Evolutionary conservation across 352 stramenopile genomes (phyloP).

Genomic region (Globisporangium mamillatum): DNA sequence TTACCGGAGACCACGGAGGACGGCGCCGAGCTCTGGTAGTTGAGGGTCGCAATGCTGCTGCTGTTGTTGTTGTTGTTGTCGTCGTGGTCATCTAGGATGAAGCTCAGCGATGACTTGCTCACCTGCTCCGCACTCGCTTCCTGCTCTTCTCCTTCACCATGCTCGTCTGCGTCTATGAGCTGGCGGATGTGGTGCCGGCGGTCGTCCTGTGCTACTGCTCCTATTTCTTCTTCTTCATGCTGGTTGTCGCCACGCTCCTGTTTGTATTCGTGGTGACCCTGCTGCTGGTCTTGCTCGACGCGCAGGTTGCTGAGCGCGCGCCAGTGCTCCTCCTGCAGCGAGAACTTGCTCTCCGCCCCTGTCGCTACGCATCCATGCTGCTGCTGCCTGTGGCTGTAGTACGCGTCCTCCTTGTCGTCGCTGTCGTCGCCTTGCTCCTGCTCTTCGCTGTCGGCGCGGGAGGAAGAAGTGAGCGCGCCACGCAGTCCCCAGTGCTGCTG

Average conservation of each 20-base stretch:
- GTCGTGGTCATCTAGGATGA: constrained; percentile 65
- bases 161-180: not conserved
- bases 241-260: constrained; percentile 14
- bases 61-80: constrained; percentile 18
- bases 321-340: constrained; percentile 33
- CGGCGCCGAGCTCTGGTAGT: constrained; percentile 19
- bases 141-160: constrained; percentile 12
- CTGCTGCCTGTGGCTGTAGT: not conserved
- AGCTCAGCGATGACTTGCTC: constrained; percentile 70
- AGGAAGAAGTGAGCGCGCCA: not conserved
- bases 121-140: constrained; percentile 13
- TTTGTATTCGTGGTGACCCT: constrained; percentile 9
- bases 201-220: constrained; percentile 16
- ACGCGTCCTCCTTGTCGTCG: not conserved
- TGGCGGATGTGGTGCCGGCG: not conserved
- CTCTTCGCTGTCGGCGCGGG: constrained; percentile 1
- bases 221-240: not conserved
- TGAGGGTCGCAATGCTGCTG: constrained; percentile 12
- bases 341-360: constrained; percentile 3
- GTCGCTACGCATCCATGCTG: not conserved
- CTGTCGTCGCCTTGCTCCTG: not conserved
- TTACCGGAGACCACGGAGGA: constrained; percentile 22
- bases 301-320: constrained; percentile 38
- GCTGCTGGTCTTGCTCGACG: constrained; percentile 17
- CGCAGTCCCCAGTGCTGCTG: not conserved